A percentile compares a stretch with the other conserved stretches of the same genome.
Conservation (phyloP, 192 early-diverging fungal genomes). For the Pilaira anomala region DNA sequence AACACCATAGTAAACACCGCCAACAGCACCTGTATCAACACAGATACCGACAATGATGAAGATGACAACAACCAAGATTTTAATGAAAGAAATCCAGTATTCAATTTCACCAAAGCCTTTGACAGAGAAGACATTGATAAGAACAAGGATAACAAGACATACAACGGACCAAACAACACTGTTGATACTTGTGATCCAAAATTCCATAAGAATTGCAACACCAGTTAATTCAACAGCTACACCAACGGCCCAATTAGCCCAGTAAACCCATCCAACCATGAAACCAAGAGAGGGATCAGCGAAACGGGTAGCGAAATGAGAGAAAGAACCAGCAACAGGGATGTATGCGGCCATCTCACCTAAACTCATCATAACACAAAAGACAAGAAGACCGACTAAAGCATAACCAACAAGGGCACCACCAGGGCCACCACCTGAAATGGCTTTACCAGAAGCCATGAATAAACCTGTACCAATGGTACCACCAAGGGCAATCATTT, state of each 20-base stretch:
- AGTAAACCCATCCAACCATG: conserved; percentile 45
- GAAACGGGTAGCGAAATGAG: conserved; percentile 77
- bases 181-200: conserved; percentile 34
- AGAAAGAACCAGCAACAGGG: conserved; percentile 77
- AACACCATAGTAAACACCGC: conserved; percentile 57
- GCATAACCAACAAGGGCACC: conserved; percentile 67
- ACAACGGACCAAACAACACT: conserved; percentile 41
- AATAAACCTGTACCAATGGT: conserved; percentile 60
- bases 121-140: conserved; percentile 64
- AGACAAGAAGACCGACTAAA: conserved; percentile 59
- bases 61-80: conserved; percentile 76
- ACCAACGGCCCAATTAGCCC: conserved; percentile 68
- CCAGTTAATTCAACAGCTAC: conserved; percentile 75
- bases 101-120: conserved; percentile 81
- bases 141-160: conserved; percentile 55
- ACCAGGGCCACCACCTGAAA: conserved; percentile 67
- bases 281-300: conserved; percentile 68
- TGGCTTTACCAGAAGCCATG: conserved; percentile 65
- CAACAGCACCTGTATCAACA: conserved; percentile 63
- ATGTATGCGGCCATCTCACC: conserved; percentile 81
- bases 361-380: conserved; percentile 65
- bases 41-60: conserved; percentile 82
- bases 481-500: conserved; percentile 33
- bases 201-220: conserved; percentile 70
- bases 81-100: conserved; percentile 84